phyloP scores from a whole-genome alignment of 352 stramenopile genomes.

The Globisporangium iwayamae region DNA sequence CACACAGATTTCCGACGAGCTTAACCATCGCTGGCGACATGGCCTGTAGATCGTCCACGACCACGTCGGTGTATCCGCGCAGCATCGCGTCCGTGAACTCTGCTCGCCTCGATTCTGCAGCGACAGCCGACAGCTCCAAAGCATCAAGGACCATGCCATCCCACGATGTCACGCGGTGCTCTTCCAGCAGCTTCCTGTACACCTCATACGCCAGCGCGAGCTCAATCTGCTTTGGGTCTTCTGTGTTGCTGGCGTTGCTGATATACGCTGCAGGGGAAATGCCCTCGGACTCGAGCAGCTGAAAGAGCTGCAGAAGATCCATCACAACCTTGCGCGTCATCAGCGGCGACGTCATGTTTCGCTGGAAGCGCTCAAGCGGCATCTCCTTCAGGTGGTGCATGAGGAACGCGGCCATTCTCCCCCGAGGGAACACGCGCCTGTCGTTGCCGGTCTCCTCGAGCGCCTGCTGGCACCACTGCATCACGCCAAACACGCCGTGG shows the following conservation, averaged over 20 bases:
- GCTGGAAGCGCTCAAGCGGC: conserved; percentile 34
- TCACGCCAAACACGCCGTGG: conserved; percentile 47
- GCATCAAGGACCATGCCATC: conserved; percentile 62
- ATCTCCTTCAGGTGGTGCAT: conserved; percentile 44
- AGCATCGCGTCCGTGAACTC: conserved; percentile 37
- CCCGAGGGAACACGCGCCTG: conserved; percentile 44
- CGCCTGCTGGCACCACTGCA: conserved; percentile 65
- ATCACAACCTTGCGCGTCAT: conserved; percentile 46
- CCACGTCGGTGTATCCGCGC: conserved; percentile 51
- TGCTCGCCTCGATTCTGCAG: conserved; percentile 2
- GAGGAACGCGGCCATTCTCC: conserved; percentile 47
- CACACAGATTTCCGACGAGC: conserved; percentile 38
- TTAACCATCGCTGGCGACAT: conserved; percentile 67
- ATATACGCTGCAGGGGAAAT: conserved; percentile 43
- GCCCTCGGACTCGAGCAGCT: conserved; percentile 58
- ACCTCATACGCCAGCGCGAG: conserved; percentile 45
- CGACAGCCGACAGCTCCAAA: conserved; percentile 19
- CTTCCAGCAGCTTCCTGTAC: conserved; percentile 50
- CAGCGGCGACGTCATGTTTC: conserved; percentile 40
- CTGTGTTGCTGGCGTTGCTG: conserved; percentile 17
- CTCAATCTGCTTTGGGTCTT: conserved; percentile 20
- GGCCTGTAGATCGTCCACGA: conserved; percentile 66
- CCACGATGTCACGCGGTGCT: conserved; percentile 62
- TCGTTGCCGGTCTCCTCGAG: conserved; percentile 59
- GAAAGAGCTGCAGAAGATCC: conserved; percentile 72